phyloP scores from a whole-genome alignment of 2,329 filamentous ascomycete genomes.

The Aspergillus caelatus region DNA sequence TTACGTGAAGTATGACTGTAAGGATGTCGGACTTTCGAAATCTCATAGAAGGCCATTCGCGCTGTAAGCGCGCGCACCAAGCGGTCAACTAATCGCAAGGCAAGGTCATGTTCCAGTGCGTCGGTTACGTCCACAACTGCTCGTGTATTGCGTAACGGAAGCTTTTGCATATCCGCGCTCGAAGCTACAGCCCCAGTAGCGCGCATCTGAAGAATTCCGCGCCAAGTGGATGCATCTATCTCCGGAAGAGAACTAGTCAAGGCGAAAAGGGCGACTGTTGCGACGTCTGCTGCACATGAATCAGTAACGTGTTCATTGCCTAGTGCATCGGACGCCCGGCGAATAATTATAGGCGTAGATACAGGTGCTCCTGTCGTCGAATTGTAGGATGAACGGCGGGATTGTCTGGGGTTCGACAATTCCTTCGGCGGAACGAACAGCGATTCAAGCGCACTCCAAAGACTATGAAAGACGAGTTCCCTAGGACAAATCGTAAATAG shows the following conservation, averaged over 20 bases:
- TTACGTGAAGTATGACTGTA: slow-evolving; percentile 32
- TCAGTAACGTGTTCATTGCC: slow-evolving; percentile 40
- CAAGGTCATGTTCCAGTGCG: slow-evolving; percentile 55
- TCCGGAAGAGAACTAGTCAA: slow-evolving; percentile 41
- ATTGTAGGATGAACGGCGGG: slow-evolving; percentile 34
- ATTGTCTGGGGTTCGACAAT: slow-evolving; percentile 33
- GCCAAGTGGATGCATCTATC: slow-evolving; percentile 41
- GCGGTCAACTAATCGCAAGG: slow-evolving; percentile 53
- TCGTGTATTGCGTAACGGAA: slow-evolving; percentile 30
- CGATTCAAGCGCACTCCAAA: slow-evolving; percentile 44
- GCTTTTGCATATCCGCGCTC: slow-evolving; percentile 39
- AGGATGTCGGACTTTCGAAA: slow-evolving; percentile 42
- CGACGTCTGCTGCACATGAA: slow-evolving; percentile 42
- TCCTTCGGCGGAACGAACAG: slow-evolving; percentile 44
- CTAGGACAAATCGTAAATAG: slow-evolving; percentile 43
- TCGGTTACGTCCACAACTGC: slow-evolving; percentile 43
- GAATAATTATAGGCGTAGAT: slow-evolving; percentile 28
- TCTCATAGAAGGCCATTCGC: slow-evolving; percentile 53
- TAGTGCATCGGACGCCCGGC: slow-evolving; percentile 30
- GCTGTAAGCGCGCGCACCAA: slow-evolving; percentile 54
- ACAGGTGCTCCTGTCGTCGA: slow-evolving; percentile 26
- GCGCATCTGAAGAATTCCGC: slow-evolving; percentile 46
- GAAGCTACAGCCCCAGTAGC: slow-evolving; percentile 42
- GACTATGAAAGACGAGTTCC: slow-evolving; percentile 45
- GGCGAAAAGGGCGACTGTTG: slow-evolving; percentile 41